Evolutionary conservation across 1,284 basidiomycete genomes (phyloP), one percentile per base, ranked within the genome.

Genomic region (Rhizoctonia solani): DNA sequence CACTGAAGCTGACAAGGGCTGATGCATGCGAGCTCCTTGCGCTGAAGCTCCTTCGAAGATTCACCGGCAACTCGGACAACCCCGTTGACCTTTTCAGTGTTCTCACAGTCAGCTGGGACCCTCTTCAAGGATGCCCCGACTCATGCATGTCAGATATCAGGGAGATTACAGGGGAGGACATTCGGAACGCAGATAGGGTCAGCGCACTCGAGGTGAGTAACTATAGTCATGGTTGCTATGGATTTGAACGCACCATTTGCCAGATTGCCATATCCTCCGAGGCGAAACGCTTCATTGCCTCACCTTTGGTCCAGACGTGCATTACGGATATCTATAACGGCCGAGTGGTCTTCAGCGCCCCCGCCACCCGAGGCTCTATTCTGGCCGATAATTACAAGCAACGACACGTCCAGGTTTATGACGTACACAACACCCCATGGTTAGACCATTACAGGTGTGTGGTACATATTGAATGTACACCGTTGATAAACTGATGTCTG

Each of bases 381-480:
- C 81, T 95, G 9, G 86, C 88, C 29, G 93, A 95, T 76, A 91
- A 92, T 73, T 95, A 95, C 78, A 90, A 94, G 73, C 86, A 87
- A 32, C 83, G 85, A 34, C 82, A 83, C 3, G 89, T 91, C 63
- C 83, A 89, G 72, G 79, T 90, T 11, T 94, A 95, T 73, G 85
- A 94, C 72, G 82, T 84, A 19, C 83, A 83, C 37, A 83, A 81
- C 27, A 85, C 88, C 0, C 88, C 92, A 0, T 91, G 92, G 78
- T 81, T 95, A 27, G 88, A 95, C 73, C 90, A 94, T 74, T 92
- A 92, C 74, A 80, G 87, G 84, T 87, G 42, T 34, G 75, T 61
- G 37, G 49, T 32, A 49, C 32, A 6, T 39, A n/a, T n/a, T n/a
- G n/a, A n/a, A n/a, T n/a, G n/a, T 39, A 39, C 34, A 25, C 19